These are phyloP conservation scores for Heterobasidion occidentale DNA, from an alignment of 1,284 basidiomycete species.

Conservation along the genomic window DNA sequence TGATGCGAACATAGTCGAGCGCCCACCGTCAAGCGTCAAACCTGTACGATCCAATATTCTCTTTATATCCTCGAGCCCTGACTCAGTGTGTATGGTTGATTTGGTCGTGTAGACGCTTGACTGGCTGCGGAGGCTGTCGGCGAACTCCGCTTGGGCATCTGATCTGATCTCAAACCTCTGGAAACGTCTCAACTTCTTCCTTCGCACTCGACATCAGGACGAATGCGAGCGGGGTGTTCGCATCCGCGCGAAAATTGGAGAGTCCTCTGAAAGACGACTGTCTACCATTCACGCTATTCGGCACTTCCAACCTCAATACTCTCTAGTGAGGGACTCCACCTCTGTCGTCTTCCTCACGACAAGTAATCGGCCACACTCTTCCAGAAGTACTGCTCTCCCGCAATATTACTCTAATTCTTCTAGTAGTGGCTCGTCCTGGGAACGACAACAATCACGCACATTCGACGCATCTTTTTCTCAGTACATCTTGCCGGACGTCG, in stretches of 20 bases:
- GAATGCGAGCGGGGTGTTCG: not conserved
- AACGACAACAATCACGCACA: conserved; percentile 7
- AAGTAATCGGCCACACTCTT: conserved; percentile 10
- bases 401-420: conserved; percentile 6
- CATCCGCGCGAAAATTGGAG: too few relatives aligned
- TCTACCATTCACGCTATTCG: not conserved
- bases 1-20: not conserved
- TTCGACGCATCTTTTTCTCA: conserved; percentile 7
- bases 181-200: not conserved
- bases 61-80: not conserved
- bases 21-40: not conserved
- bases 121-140: not conserved
- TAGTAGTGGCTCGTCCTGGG: conserved; percentile 7
- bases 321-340: not conserved
- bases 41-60: not conserved
- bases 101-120: conserved; percentile 1
- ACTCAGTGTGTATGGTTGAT: not conserved
- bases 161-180: not conserved
- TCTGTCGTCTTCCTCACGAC: not conserved
- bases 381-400: conserved; percentile 5
- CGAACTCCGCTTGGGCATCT: not conserved
- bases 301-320: not conserved
- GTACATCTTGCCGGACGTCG: conserved; percentile 4
- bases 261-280: not conserved
- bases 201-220: not conserved